A percentile compares a stretch with the other conserved stretches of the same genome.
These are phyloP conservation scores for Taiwanofungus camphoratus DNA, from an alignment of 1,284 basidiomycete genomes.

Conservation along the genomic window DNA sequence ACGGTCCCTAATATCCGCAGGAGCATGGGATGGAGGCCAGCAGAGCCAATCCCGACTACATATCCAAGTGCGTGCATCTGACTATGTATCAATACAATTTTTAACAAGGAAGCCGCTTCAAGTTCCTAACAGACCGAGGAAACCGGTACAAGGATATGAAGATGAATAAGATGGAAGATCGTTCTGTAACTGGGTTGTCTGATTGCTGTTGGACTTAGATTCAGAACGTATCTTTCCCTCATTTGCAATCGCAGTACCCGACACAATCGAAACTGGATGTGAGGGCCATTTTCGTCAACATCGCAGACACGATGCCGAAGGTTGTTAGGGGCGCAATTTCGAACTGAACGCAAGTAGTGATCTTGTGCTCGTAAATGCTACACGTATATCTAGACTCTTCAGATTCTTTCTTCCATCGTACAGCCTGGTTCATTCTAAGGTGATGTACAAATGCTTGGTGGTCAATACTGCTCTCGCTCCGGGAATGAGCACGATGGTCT, in stretches of 20 bases:
- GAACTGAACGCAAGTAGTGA: neutral
- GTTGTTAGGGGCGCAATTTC: neutral
- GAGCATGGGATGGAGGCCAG: constrained; percentile 66
- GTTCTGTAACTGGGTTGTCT: neutral
- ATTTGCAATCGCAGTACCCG: neutral
- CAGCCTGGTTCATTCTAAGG: constrained; percentile 32
- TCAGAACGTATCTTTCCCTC: neutral
- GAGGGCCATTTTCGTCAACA: too few species aligned
- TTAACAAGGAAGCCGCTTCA: constrained; percentile 6
- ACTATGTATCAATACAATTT: neutral
- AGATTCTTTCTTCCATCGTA: neutral
- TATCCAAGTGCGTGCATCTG: constrained; percentile 65
- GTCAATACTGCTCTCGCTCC: constrained; percentile 61
- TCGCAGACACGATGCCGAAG: neutral
- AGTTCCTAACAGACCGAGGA: constrained; percentile 48
- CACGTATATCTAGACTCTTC: constrained; percentile 1
- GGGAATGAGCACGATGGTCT: constrained; percentile 83
- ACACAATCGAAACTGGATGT: neutral
- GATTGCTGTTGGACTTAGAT: neutral
- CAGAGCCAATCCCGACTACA: constrained; percentile 75
- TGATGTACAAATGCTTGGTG: constrained; percentile 71
- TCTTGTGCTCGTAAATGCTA: neutral
- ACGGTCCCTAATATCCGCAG: constrained; percentile 78
- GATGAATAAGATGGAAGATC: constrained; percentile 28
- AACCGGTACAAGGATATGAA: constrained; percentile 46